Evolutionary conservation across 169 alveolate species (phyloP), one percentile per base, ranked within the genome.

Genomic region (Neospora caninum): DNA sequence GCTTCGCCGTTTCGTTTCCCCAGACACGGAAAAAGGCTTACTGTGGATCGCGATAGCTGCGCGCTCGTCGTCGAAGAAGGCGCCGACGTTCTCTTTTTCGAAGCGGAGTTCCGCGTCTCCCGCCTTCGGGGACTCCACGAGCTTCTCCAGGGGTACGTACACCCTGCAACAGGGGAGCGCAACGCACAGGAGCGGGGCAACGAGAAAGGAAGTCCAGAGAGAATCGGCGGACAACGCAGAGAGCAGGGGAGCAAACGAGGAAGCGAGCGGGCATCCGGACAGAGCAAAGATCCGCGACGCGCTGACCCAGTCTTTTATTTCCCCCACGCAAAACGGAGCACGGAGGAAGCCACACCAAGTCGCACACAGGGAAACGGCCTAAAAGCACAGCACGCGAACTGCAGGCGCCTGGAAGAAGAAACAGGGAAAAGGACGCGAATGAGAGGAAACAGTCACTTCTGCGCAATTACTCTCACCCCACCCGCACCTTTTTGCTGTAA

Each of bases 111-210:
- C 89, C 4, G 89, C 89, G n/a, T 39, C 41, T 6, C 36, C 41
- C 38, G 20, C 64, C 13, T 80, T 34, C 1, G 43, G 58, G 9
- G 58, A 4, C 88, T 82, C 89, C 39, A 36, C 43, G 41, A 82
- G 58, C 64, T 82, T 82, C 69, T 82, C 89, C 67, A 82, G 89
- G 10, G 22, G 7, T 41, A 82, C 67, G 89, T 82, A 82, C 64
- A 82, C 89, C 38, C 89, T 82, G 64, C 2, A 20, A 42, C 42
- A 43, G 67, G 38, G 18, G 82, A 69, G 22, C 16, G 18, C n/a
- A 69, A 69, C 22, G 4, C 58, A 49, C n/a, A 25, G 34, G 18
- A 69, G 80, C 80, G 18, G 13, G 58, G 22, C 22, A 49, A 49
- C 58, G 13, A 49, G 16, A 69, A 69, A 7, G 82, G n/a, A 69